Base-by-base conservation (phyloP, 352 stramenopile species). In the Pilasporangium apinafurcum region DNA sequence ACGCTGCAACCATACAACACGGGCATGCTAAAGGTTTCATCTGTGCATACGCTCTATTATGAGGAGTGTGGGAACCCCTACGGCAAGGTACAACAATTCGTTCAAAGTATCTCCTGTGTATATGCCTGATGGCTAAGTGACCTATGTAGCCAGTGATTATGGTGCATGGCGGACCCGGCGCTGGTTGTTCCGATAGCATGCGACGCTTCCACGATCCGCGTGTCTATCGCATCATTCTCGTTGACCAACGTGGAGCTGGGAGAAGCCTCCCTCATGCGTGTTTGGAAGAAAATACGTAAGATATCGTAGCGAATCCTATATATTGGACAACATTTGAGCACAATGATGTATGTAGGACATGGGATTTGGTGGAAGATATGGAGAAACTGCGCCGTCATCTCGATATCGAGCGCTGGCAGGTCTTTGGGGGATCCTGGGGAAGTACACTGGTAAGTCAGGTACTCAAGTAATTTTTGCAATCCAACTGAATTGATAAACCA, bases 361-460 rank as follows among this genome's bases (percentile, higher is more conserved):
- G 83, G 66, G 70, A 95, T 35, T 62, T 98, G 43, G 81, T 98
- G 0, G 62, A 95, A 20, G 95, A 98, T 70, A 95, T 97, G 61
- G 92, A 98, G 64, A 78, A 70, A 26, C 64, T 98, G 30, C 67
- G 91, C 5, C 55, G 77, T 8, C 64, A 96, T 24, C 69, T 97
- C 9, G 18, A 66, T 3, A 85, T 97, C 48, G 79, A 97, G 16
- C 77, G 83, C 35, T 98, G 89, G 89, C 83, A 94, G 47, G 85
- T 98, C 21, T 92, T 98, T 44, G 95, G 95, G 9, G 95, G 95
- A 32, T 96, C 83, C 1, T 98, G 95, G 95, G 95, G 95, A 18
- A 95, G 78, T 41, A 98, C 92, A 1, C 51, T 98, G 41, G 74
- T 86, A 63, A 8, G 47, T 39, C 37, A 2, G 6, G 17, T 16